These are phyloP conservation scores for Phytopythium mirpurense DNA, from an alignment of 352 stramenopile species.

Conservation along the genomic window DNA sequence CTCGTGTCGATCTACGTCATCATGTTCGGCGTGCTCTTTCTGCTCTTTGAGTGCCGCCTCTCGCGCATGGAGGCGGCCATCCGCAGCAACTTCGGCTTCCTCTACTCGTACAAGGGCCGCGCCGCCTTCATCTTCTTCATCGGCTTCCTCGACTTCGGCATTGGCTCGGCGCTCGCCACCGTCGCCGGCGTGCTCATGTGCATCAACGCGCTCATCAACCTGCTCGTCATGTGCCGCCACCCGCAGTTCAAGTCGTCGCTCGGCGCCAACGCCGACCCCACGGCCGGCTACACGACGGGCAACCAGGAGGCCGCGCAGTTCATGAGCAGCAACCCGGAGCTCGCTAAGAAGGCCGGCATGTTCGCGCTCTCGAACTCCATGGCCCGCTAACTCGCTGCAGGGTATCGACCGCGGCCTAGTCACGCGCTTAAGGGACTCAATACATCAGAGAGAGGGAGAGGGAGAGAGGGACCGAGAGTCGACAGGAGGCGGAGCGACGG, in stretches of 20 bases:
- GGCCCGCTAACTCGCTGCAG: conserved; percentile 2
- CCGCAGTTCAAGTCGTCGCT: conserved; percentile 82
- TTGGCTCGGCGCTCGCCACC: conserved; percentile 72
- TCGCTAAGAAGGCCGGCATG: conserved; percentile 72
- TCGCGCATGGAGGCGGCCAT: conserved; percentile 82
- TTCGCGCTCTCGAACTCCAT: conserved; percentile 67
- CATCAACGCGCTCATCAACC: conserved; percentile 83
- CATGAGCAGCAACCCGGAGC: conserved; percentile 75
- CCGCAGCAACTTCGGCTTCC: conserved; percentile 81
- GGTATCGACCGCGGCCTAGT: too few relatives aligned
- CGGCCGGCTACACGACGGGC: conserved; percentile 69
- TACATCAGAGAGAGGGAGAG: too few relatives aligned
- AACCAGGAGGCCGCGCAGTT: conserved; percentile 79
- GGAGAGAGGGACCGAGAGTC: background rate
- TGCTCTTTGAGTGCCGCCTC: conserved; percentile 87
- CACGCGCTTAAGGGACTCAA: too few relatives aligned
- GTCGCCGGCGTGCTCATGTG: conserved; percentile 80
- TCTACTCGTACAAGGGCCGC: conserved; percentile 85
- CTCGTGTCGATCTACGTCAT: conserved; percentile 88
- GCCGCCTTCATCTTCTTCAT: conserved; percentile 89
- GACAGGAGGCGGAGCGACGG: background rate
- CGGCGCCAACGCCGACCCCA: conserved; percentile 67
- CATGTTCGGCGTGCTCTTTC: conserved; percentile 82
- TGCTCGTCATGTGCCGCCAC: conserved; percentile 85
- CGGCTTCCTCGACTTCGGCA: conserved; percentile 84